A percentile compares a stretch with the other conserved stretches of the same genome.
These are phyloP conservation scores for Nephelium lappaceum DNA, from an alignment of 345 rosid species.

Conservation along the genomic window DNA sequence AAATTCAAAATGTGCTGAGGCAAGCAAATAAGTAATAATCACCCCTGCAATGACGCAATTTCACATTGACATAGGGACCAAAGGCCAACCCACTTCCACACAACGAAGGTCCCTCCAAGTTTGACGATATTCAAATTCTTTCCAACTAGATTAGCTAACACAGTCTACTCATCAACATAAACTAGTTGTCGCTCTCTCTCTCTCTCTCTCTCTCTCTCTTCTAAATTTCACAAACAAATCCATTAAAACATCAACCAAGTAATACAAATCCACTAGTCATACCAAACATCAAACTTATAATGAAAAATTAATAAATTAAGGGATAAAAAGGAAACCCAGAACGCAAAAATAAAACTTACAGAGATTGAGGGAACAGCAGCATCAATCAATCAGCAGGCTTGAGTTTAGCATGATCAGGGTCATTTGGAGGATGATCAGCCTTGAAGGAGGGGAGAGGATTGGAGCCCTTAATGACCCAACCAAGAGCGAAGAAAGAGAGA, in stretches of 20 bases:
- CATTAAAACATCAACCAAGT: neutral
- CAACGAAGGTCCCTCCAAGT: neutral
- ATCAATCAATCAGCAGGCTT: constrained; percentile 4
- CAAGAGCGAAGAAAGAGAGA: constrained; percentile 75
- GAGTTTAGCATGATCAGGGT: constrained; percentile 11
- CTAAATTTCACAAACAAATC: neutral
- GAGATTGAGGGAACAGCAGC: neutral
- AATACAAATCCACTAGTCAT: too few relatives aligned
- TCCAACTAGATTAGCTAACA: neutral
- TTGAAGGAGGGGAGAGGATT: constrained; percentile 83
- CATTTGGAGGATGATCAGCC: constrained; percentile 26
- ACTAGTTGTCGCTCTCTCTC: neutral
- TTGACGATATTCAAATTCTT: neutral
- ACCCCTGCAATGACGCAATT: too few relatives aligned
- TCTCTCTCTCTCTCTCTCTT: neutral
- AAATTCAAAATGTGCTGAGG: neutral
- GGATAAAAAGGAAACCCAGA: constrained; percentile 1
- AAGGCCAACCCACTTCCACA: neutral
- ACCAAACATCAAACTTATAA: neutral
- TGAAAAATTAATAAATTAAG: neutral
- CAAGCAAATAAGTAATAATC: neutral
- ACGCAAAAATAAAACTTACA: constrained; percentile 23
- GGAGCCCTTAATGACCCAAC: constrained; percentile 84
- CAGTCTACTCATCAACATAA: constrained; percentile 1
- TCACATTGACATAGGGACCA: neutral